Evolutionary conservation across 2,329 filamentous ascomycete genomes (phyloP).

Genomic region (Whalleya microplaca): DNA sequence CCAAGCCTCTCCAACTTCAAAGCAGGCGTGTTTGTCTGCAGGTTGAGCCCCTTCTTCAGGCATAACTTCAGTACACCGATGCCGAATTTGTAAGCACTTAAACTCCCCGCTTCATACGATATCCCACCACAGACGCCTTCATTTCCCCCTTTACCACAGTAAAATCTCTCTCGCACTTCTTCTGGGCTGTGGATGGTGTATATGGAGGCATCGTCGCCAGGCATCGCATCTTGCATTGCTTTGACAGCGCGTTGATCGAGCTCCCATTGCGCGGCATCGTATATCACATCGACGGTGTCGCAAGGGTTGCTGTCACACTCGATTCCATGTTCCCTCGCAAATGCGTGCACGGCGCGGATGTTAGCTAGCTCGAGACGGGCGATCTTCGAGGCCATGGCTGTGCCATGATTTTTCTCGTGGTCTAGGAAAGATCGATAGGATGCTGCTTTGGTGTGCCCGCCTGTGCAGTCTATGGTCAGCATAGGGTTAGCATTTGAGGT

Average conservation of each 20-base stretch:
- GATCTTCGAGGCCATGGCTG: conserved; percentile 52
- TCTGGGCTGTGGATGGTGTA: conserved; percentile 49
- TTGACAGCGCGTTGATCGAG: conserved; percentile 44
- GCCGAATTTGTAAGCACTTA: conserved; percentile 45
- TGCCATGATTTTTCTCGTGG: conserved; percentile 50
- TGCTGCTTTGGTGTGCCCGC: conserved; percentile 48
- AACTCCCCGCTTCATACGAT: conserved; percentile 48
- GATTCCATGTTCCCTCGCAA: conserved; percentile 53
- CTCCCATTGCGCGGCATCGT: conserved; percentile 50
- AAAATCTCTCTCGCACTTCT: conserved; percentile 47
- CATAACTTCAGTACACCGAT: conserved; percentile 50
- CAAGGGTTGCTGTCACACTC: conserved; percentile 54
- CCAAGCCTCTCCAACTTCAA: conserved; percentile 23
- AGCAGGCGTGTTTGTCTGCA: conserved; percentile 58
- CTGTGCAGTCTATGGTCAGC: conserved; percentile 24
- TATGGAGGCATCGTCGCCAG: conserved; percentile 43
- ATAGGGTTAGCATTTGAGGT: background rate
- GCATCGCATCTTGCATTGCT: conserved; percentile 50
- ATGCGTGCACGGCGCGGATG: conserved; percentile 58
- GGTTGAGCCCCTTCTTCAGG: conserved; percentile 48
- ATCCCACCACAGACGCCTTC: conserved; percentile 50
- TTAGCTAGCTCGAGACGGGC: conserved; percentile 56
- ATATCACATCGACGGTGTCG: conserved; percentile 62
- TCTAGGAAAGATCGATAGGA: conserved; percentile 54
- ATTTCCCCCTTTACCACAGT: conserved; percentile 37